Evolutionary conservation across 441 rosid genomes (phyloP).

Genomic region (Theobroma grandiflorum): DNA sequence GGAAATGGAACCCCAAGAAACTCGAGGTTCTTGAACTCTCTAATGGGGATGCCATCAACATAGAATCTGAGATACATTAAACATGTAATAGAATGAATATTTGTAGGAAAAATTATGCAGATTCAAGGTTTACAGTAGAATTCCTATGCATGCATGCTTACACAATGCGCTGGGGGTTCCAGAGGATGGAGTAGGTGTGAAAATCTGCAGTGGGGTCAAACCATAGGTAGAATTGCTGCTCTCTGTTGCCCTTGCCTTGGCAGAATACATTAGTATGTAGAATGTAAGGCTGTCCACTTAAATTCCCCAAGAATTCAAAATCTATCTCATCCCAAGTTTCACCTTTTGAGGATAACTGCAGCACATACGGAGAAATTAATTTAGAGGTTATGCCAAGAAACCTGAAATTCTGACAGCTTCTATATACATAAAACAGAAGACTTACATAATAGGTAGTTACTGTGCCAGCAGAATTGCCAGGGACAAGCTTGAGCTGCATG

Average conservation of each 20-base stretch:
- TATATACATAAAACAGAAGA: not conserved
- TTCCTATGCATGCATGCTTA: not conserved
- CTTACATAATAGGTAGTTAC: constrained; percentile 24
- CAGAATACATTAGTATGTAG: constrained; percentile 31
- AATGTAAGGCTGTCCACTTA: constrained; percentile 34
- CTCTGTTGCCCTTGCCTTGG: constrained; percentile 29
- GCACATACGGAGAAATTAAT: not conserved
- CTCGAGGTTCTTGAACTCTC: constrained; percentile 28
- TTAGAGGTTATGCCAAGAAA: not conserved
- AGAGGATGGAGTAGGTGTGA: constrained; percentile 24
- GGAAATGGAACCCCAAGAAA: constrained; percentile 26
- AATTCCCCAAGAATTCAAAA: constrained; percentile 30
- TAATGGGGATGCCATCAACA: constrained; percentile 26
- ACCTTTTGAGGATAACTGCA: constrained; percentile 32
- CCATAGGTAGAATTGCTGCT: constrained; percentile 32
- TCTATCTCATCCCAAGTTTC: constrained; percentile 27
- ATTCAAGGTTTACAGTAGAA: not conserved
- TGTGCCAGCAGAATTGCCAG: constrained; percentile 26
- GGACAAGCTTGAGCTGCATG: constrained; percentile 27
- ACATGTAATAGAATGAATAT: not conserved
- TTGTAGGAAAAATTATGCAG: not conserved
- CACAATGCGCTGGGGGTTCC: constrained; percentile 16
- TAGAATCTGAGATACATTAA: constrained; percentile 18
- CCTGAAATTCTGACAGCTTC: not conserved
- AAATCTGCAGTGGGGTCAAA: constrained; percentile 30